Evolutionary conservation across 228 moss, liverwort and hornwort species (phyloP).

Genomic region (Sphagnum magellanicum): DNA sequence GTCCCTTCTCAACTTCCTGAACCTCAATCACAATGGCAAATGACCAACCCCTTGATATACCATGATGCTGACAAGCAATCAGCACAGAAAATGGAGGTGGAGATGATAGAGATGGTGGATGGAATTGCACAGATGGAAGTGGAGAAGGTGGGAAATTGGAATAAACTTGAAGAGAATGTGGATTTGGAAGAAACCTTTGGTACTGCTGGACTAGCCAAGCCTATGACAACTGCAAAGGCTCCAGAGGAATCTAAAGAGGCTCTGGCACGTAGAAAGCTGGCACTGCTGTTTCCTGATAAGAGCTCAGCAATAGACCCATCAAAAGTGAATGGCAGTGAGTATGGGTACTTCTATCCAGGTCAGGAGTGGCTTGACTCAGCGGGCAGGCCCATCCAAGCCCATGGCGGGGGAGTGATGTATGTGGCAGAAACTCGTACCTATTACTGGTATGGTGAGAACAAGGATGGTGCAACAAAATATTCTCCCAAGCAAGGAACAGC

Average conservation of each 20-base stretch:
- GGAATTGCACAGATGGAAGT: slow-evolving; percentile 1
- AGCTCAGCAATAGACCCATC: slow-evolving; percentile 57
- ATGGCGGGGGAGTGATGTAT: slow-evolving; percentile 86
- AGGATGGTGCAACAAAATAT: slow-evolving; percentile 76
- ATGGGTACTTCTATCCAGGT: slow-evolving; percentile 61
- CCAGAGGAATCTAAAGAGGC: slow-evolving; percentile 42
- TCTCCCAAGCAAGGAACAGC: slow-evolving; percentile 45
- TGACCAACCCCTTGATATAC: slow-evolving; percentile 18
- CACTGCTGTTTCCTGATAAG: slow-evolving; percentile 67
- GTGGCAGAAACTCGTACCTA: slow-evolving; percentile 63
- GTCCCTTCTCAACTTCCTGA: slow-evolving; percentile 40
- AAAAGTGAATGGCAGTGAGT: slow-evolving; percentile 40
- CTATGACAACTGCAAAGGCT: slow-evolving; percentile 28
- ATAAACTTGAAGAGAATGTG: neutral
- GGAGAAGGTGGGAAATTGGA: neutral
- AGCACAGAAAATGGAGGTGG: no score
- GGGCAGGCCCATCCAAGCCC: slow-evolving; percentile 86
- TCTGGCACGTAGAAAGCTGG: slow-evolving; percentile 45
- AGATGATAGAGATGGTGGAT: no score
- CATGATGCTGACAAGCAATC: no score
- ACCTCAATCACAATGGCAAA: slow-evolving; percentile 40
- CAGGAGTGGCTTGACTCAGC: slow-evolving; percentile 85
- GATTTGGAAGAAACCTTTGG: slow-evolving; percentile 15
- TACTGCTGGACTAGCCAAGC: slow-evolving; percentile 16
- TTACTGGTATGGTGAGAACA: slow-evolving; percentile 98